A percentile compares a stretch with the other conserved stretches of the same genome.
Evolutionary conservation across 78 protist species (phyloP).

Genomic region (Monosiga brevicollis): DNA sequence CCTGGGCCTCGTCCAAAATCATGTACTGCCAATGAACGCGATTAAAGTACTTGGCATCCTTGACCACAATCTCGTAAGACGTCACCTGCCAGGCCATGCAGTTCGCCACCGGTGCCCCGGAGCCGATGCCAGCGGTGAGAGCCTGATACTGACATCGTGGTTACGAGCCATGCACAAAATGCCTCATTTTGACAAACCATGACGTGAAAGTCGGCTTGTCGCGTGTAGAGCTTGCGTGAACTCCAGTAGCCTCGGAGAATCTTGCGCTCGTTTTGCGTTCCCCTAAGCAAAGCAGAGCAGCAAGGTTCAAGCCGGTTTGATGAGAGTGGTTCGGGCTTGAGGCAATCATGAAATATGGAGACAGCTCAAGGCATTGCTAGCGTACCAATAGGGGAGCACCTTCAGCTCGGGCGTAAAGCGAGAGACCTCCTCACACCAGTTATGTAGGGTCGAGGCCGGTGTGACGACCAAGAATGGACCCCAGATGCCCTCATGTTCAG

Average conservation of each 20-base stretch:
- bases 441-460: constrained; percentile 40
- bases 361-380: background rate
- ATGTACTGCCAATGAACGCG: constrained; percentile 70
- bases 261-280: constrained; percentile 4
- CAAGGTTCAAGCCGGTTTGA: background rate
- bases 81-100: too few species aligned
- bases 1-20: constrained; percentile 97
- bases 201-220: constrained; percentile 71
- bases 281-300: constrained; percentile 18
- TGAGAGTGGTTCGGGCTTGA: background rate
- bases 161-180: constrained; percentile 3
- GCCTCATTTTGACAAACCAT: constrained; percentile 56
- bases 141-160: background rate
- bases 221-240: background rate
- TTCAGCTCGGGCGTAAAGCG: constrained; percentile 26
- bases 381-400: constrained; percentile 14
- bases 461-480: constrained; percentile 42
- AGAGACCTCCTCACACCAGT: constrained; percentile 36
- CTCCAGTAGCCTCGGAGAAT: constrained; percentile 18
- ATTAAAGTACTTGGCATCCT: constrained; percentile 62
- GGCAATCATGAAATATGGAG: too few species aligned
- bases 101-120: background rate
- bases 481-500: constrained; percentile 1
- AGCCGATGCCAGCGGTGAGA: background rate
- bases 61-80: constrained; percentile 38